Conservation (phyloP, 805 yeast genomes). For the Myxozyma vanderwaltii region DNA sequence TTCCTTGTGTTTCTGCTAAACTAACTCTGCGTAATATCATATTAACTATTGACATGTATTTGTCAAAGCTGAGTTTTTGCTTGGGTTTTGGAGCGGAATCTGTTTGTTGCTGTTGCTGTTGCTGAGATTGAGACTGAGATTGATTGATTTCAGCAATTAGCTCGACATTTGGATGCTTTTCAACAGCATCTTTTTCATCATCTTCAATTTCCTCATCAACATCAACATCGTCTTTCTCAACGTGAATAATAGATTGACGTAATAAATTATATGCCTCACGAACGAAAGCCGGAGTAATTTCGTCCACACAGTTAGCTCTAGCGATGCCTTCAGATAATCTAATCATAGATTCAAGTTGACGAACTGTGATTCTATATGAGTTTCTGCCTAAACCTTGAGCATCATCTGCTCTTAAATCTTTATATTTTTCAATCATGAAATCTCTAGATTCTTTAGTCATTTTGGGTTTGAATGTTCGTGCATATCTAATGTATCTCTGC, state of each 20-base stretch:
- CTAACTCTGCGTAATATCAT: constrained; percentile 66
- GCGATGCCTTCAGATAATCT: constrained; percentile 90
- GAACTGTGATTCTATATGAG: constrained; percentile 91
- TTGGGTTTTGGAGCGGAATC: constrained; percentile 41
- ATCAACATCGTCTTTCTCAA: constrained; percentile 90
- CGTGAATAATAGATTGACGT: constrained; percentile 88
- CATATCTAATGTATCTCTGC: constrained; percentile 84
- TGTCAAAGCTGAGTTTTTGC: constrained; percentile 75
- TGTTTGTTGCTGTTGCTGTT: constrained; percentile 26
- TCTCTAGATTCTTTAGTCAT: constrained; percentile 81
- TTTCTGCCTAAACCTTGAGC: constrained; percentile 81
- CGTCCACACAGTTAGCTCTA: constrained; percentile 91
- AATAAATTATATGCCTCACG: constrained; percentile 90
- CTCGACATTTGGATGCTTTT: constrained; percentile 2
- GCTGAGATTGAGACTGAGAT: constrained; percentile 35
- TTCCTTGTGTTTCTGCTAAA: constrained; percentile 54
- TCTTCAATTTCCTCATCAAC: constrained; percentile 63
- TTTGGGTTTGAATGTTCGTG: constrained; percentile 87
- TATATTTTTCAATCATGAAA: constrained; percentile 73
- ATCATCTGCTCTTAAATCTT: constrained; percentile 84
- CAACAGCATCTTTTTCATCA: constrained; percentile 14
- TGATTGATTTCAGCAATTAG: constrained; percentile 25
- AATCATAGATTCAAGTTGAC: constrained; percentile 87
- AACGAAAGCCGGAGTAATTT: constrained; percentile 79
- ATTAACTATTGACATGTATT: constrained; percentile 82